A percentile compares a stretch with the other conserved stretches of the same genome.
These are phyloP conservation scores for Talaromyces sp. DNA, from an alignment of 2,329 filamentous ascomycete species.

Conservation along the genomic window DNA sequence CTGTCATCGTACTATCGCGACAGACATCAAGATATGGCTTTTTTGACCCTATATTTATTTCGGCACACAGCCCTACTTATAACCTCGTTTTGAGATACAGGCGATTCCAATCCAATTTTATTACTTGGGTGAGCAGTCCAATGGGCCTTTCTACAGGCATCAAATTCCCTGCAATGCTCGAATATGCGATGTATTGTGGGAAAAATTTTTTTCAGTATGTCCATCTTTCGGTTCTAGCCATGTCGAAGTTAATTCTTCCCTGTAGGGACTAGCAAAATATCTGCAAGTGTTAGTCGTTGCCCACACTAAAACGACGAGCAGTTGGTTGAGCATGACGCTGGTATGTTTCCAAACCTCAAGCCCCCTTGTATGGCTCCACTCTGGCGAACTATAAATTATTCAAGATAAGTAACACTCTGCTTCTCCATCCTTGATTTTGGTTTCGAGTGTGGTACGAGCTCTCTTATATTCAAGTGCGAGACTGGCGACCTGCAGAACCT, in stretches of 20 bases:
- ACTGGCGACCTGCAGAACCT: background rate
- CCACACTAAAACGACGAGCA: conserved; percentile 53
- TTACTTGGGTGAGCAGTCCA: conserved; percentile 55
- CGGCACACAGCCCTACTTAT: background rate
- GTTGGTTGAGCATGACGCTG: conserved; percentile 43
- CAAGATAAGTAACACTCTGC: background rate
- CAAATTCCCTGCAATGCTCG: conserved; percentile 45
- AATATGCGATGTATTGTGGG: conserved; percentile 48
- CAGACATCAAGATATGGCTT: background rate
- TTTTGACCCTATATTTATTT: background rate
- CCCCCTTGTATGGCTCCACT: background rate
- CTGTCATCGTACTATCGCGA: too few relatives aligned
- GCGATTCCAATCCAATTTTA: background rate
- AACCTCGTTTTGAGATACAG: background rate
- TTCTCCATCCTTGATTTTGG: background rate
- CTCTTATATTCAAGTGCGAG: background rate
- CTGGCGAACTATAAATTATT: background rate
- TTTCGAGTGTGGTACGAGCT: background rate
- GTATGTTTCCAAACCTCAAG: conserved; percentile 53
- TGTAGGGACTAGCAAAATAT: conserved; percentile 57
- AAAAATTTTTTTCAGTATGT: conserved; percentile 46
- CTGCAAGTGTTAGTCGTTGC: conserved; percentile 56
- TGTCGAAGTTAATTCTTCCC: conserved; percentile 25
- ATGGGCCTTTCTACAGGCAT: conserved; percentile 52
- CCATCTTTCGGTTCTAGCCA: conserved; percentile 34